These are phyloP conservation scores for Trichoderma virens DNA, from an alignment of 495 filamentous ascomycete species.

Conservation along the genomic window DNA sequence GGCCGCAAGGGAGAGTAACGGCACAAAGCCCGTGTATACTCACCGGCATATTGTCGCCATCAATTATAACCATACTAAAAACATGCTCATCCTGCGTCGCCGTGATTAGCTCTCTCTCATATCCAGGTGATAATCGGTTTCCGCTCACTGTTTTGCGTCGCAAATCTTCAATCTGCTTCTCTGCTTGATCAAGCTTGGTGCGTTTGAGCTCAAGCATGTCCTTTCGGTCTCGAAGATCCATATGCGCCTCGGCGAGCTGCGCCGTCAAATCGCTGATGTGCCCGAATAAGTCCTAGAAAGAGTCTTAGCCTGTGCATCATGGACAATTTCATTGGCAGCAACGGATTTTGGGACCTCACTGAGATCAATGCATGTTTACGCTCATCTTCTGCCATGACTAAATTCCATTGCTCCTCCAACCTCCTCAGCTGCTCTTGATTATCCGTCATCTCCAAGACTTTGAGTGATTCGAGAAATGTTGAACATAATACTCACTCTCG, in stretches of 20 bases:
- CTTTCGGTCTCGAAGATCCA: slow-evolving; percentile 11
- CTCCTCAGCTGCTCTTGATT: neutral
- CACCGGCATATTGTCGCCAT: slow-evolving; percentile 12
- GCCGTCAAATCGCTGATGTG: slow-evolving; percentile 5
- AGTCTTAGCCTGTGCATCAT: neutral
- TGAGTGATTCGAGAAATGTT: neutral
- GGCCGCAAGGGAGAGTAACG: neutral
- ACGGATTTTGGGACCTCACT: neutral
- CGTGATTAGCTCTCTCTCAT: neutral
- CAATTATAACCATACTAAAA: slow-evolving; percentile 10
- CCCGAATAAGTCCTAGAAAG: slow-evolving; percentile 1
- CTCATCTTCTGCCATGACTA: slow-evolving; percentile 3
- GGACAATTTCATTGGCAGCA: neutral
- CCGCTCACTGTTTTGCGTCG: neutral
- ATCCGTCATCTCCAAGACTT: neutral
- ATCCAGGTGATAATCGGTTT: neutral
- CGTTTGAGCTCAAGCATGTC: slow-evolving; percentile 7
- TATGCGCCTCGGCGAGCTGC: slow-evolving; percentile 5
- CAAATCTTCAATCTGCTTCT: slow-evolving; percentile 8
- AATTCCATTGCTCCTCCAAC: neutral
- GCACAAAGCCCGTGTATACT: neutral
- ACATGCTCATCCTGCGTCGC: slow-evolving; percentile 3
- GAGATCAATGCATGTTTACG: neutral
- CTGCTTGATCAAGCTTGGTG: neutral
- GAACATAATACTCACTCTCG: neutral